A percentile compares a stretch with the other conserved stretches of the same genome.
Conservation (phyloP, 768 basidiomycete species). For the Clavulina sp. region DNA sequence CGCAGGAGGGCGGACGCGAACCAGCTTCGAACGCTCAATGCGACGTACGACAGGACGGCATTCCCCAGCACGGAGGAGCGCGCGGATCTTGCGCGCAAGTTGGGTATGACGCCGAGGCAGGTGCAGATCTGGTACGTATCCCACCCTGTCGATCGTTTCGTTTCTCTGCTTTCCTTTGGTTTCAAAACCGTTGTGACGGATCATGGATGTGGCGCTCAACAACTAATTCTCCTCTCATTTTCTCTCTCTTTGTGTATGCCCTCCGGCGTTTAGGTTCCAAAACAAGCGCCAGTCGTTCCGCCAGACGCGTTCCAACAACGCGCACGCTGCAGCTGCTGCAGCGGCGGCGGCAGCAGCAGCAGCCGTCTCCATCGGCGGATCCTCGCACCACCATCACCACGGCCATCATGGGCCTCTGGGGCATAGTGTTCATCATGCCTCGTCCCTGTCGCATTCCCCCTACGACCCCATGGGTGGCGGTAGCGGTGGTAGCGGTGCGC, state of each 20-base stretch:
- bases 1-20: constrained; percentile 9
- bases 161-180: no score
- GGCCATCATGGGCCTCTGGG: background rate
- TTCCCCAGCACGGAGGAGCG: constrained; percentile 13
- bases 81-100: constrained; percentile 10
- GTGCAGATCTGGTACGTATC: constrained; percentile 13
- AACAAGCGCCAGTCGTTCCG: constrained; percentile 54
- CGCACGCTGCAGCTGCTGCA: constrained; percentile 34
- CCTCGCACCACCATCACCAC: background rate
- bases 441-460: constrained; percentile 21
- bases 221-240: constrained; percentile 1
- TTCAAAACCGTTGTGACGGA: no score
- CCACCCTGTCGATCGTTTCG: background rate
- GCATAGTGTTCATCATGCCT: constrained; percentile 16
- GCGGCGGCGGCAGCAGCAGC: constrained; percentile 38
- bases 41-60: constrained; percentile 12
- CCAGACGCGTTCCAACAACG: background rate
- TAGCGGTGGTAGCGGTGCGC: background rate
- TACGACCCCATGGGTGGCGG: no score
- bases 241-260: no score
- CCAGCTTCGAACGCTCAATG: constrained; percentile 11
- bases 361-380: background rate
- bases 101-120: constrained; percentile 11
- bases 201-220: background rate
- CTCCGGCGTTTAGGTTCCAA: constrained; percentile 86